Evolutionary conservation across 2,329 filamentous ascomycete species (phyloP).

Genomic region (Alternaria conjuncta): DNA sequence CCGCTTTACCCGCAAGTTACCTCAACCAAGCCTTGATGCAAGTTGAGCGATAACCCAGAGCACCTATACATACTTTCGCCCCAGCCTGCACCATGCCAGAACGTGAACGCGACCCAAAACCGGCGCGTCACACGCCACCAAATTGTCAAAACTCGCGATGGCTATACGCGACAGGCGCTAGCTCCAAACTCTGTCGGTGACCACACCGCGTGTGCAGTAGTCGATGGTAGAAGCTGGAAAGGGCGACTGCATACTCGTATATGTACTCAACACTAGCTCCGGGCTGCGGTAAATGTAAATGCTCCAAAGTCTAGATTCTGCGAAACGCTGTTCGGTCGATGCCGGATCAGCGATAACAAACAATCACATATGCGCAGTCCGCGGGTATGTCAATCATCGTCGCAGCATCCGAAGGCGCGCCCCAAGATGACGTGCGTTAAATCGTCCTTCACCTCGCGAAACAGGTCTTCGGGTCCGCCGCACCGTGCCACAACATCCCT

Average conservation of each 20-base stretch:
- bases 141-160: not conserved
- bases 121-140: not conserved
- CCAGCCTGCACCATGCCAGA: too few relatives aligned
- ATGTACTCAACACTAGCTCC: constrained; percentile 7
- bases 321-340: not conserved
- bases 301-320: not conserved
- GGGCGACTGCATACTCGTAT: constrained; percentile 1
- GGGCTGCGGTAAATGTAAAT: not conserved
- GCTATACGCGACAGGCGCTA: not conserved
- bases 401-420: too few relatives aligned
- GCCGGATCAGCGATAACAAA: not conserved
- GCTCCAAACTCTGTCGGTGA: not conserved
- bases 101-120: not conserved
- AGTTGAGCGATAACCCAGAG: too few relatives aligned
- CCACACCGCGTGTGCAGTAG: not conserved
- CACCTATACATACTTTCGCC: not conserved
- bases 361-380: not conserved
- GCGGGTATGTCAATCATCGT: too few relatives aligned
- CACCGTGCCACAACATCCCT: not conserved
- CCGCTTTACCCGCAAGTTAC: constrained; percentile 1
- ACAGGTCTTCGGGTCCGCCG: not conserved
- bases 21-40: not conserved
- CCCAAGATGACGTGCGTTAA: not conserved
- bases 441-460: not conserved
- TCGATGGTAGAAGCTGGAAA: not conserved